Evolutionary conservation across 805 yeast species (phyloP), one percentile per base, ranked within the genome.

Genomic region (Starmerella davenportii): DNA sequence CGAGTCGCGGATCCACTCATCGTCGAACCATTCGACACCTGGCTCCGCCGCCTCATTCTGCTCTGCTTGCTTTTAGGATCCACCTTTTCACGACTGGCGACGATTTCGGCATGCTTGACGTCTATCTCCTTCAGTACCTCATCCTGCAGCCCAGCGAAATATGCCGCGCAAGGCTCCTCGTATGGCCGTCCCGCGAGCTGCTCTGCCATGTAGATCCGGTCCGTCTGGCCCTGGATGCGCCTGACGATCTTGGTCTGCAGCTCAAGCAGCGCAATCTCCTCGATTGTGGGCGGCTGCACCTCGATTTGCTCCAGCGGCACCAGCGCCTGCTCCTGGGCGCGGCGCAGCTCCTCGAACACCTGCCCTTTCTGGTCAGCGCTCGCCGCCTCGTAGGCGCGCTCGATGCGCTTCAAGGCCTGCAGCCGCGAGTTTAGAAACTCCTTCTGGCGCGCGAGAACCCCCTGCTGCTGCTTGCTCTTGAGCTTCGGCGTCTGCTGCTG

Each of bases 221-320:
- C 48, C n/a, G 48, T 45, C 29, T 45, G 48, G 38, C 48, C 48
- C 39, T 45, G 48, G n/a, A 45, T 30, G 4, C 48, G 42, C 13
- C 48, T 38, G 21, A 41, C 38, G 17, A 45, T 45, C 44, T 45
- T 45, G 21, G 47, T 45, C 7, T 40, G 44, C 21, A 45, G 44
- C 36, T 45, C 48, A 9, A 38, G 35, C 7, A 45, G 43, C 4
- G 46, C 48, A 16, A 45, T 39, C 35, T 45, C 48, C 24, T 43
- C 42, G 4, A 38, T 36, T 3, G 38, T 34, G 21, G 48, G 48
- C 29, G 16, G 31, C 16, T 37, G 42, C 15, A 34, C 48, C 8
- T 30, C 33, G 20, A 43, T 38, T 19, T 39, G 23, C 13, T 36
- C 38, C n/a, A 37, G 35, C 5, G 46, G 46, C 15, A 41, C 33